A percentile compares a stretch with the other conserved stretches of the same genome.
Conservation (phyloP, 352 stramenopile genomes). For the Globisporangium megalacanthum region DNA sequence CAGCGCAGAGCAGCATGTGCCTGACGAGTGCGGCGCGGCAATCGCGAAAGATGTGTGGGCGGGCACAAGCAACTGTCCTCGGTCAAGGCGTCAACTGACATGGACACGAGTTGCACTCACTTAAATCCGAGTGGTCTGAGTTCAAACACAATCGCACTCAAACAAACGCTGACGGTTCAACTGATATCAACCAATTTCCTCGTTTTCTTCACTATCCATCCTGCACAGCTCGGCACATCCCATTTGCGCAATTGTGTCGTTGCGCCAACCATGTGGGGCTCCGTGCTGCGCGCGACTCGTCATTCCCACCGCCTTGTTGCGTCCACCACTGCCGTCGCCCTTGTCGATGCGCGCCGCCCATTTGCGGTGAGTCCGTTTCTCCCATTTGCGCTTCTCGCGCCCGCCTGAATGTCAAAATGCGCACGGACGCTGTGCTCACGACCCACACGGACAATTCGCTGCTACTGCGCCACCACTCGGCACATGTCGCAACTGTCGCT, state of each 20-base stretch:
- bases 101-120: too few relatives aligned
- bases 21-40: too few relatives aligned
- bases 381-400: neutral
- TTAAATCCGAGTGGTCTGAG: too few relatives aligned
- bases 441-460: neutral
- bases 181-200: too few relatives aligned
- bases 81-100: too few relatives aligned
- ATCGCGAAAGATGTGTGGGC: too few relatives aligned
- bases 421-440: conserved; percentile 12
- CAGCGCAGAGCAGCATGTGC: too few relatives aligned
- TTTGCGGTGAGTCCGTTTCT: conserved; percentile 3
- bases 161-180: too few relatives aligned
- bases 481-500: neutral
- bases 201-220: too few relatives aligned
- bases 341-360: neutral
- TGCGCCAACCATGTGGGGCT: conserved; percentile 10
- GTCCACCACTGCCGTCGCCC: neutral
- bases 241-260: too few relatives aligned
- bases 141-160: too few relatives aligned
- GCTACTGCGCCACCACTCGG: neutral
- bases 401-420: conserved; percentile 4
- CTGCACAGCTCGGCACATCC: neutral
- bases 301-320: conserved; percentile 9
- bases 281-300: conserved; percentile 14
- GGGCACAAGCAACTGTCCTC: too few relatives aligned